Evolutionary conservation across 2,329 filamentous ascomycete species (phyloP), one percentile per base, ranked within the genome.

Genomic region (Colletotrichum sublineola): DNA sequence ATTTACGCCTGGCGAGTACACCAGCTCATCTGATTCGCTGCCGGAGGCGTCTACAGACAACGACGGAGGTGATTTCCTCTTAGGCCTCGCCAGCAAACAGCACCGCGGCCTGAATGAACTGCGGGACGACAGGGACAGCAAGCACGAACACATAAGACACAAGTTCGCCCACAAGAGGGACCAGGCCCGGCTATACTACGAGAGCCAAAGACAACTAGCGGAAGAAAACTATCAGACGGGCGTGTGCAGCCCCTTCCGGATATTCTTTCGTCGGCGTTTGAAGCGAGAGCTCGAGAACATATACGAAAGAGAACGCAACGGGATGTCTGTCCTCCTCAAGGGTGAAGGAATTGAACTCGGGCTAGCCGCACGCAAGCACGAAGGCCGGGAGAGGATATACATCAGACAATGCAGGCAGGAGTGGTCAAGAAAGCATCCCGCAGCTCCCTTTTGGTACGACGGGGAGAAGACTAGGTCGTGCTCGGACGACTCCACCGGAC

Each of bases 401-500:
- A 63, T 63, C n/a, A 9, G 18, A 5, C 5, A 20, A 11, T 63
- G n/a, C 33, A 52, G 33, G 6, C 40, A 29, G 24, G 33, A 20
- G 9, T 63, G 61, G 36, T 11, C 36, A n/a, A n/a, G n/a, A 18
- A 31, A 9, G 61, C n/a, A 15, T 31, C 61, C 61, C 9, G 24
- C 48, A 12, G 20, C n/a, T 18, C 46, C 36, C 8, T 63, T 63
- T 15, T 63, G 61, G 61, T 42, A 63, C 5, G 46, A 63, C 5
- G 24, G 1, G 1, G 4, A 14, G 0, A 5, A 24, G 1, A 1
- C 6, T 36, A 5, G 2, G n/a, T 14, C 36, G 7, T 29, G 3
- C 2, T 18, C 20, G 9, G 36, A 7, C n/a, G 4, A 9, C n/a
- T 56, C 11, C 5, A 1, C 20, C 20, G 12, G 1, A 24, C 4